Base-by-base conservation (phyloP, 768 basidiomycete species). In the Lactarius hengduanensis region DNA sequence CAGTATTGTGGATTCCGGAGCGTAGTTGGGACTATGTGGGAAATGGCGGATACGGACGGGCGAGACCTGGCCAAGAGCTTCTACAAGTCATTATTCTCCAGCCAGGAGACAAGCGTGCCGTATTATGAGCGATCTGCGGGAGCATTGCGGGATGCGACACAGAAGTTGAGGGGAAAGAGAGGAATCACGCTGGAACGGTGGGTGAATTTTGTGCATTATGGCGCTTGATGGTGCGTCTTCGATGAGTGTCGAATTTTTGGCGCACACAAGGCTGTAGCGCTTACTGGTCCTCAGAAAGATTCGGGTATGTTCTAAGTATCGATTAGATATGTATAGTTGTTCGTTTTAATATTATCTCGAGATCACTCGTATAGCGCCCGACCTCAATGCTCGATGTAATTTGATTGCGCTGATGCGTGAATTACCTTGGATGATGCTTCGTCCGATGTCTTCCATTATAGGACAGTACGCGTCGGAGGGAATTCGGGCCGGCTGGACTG, bases 131-230 rank as follows among this genome's bases (percentile, higher is more conserved):
- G 38, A 40, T 40, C 38, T 40, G 38, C 38, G 4, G 15, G 38
- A 40, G 38, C 38, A 4, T 11, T 40, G 15, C 38, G 38, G 5
- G 38, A 40, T 5, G 38, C 38, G 15, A 41, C 43, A 11, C 57
- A 40, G 26, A 57, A 54, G 32, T 4, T 62, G 45, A 47, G 63
- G 20, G 20, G 59, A 28, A 55, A 55, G 26, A 60, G 50, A 13
- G 57, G 34, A 5, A 1, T 54, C 10, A 8, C 26, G 18, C 28
- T 67, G 4, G 36, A 41, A 5, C 61, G 62, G 7, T 67, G 66
- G 66, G 66, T 63, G 8, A 57, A 47, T 5, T 63, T 59, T 22
- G 62, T 63, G 22, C 66, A 67, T 26, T 57, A 57, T 59, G 66
- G 62, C 0, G 61, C 62, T 2, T 63, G 47, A 54, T 10, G 15